phyloP scores from a whole-genome alignment of 75 land plant species.

The Cunninghamia lanceolata region DNA sequence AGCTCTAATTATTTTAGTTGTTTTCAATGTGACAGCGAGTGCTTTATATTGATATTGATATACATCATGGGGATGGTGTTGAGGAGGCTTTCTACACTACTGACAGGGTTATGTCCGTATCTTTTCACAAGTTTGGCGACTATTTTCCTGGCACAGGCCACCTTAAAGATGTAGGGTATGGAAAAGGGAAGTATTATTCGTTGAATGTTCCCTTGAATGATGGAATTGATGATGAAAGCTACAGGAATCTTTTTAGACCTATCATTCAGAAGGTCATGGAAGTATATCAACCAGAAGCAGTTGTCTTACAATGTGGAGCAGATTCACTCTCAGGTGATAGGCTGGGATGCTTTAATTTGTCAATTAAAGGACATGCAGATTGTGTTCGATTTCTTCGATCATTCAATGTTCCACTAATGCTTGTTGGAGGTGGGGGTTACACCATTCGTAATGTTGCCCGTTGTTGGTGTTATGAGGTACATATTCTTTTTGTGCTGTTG shows the following conservation, averaged over 20 bases:
- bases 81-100: conserved; percentile 71
- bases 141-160: conserved; percentile 61
- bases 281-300: conserved; percentile 53
- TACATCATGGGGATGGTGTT: conserved; percentile 73
- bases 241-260: conserved; percentile 38
- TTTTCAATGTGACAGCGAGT: conserved; percentile 36
- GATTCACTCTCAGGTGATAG: conserved; percentile 61
- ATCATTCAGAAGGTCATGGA: conserved; percentile 57
- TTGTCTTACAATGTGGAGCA: conserved; percentile 68
- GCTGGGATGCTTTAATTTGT: conserved; percentile 63
- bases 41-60: conserved; percentile 59
- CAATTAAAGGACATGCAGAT: conserved; percentile 60
- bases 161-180: conserved; percentile 43
- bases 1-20: neutral
- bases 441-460: conserved; percentile 76
- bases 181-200: conserved; percentile 48
- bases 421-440: conserved; percentile 76
- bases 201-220: conserved; percentile 59
- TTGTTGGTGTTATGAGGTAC: conserved; percentile 58
- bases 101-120: conserved; percentile 59
- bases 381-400: conserved; percentile 53
- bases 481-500: conserved; percentile 2
- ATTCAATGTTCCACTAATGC: conserved; percentile 66
- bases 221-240: conserved; percentile 64
- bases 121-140: conserved; percentile 62